Conservation (phyloP, 2,329 filamentous ascomycete genomes). For the Pyrenochaeta sp. region DNA sequence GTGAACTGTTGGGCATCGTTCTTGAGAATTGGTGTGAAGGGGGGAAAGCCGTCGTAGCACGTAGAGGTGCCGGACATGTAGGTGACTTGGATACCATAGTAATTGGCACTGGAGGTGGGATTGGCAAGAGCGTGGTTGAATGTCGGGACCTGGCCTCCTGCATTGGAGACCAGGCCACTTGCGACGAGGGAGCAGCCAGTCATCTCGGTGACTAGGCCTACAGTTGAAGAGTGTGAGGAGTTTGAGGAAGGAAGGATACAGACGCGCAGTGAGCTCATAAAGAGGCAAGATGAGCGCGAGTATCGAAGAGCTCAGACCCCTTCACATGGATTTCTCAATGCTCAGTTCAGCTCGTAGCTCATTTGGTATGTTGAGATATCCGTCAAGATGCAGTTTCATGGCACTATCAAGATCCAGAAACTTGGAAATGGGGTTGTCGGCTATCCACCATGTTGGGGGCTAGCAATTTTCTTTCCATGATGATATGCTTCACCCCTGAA, state of each 20-base stretch:
- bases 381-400: no score
- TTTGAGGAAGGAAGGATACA: not conserved
- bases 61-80: conserved; percentile 18
- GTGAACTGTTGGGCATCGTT: conserved; percentile 9
- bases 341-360: no score
- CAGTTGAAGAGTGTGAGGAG: no score
- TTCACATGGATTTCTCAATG: no score
- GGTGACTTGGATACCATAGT: conserved; percentile 17
- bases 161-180: conserved; percentile 7
- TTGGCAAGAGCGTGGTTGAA: conserved; percentile 12
- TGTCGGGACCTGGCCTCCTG: conserved; percentile 12
- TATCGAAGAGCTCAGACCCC: no score
- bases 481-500: no score
- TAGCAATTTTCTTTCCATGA: no score
- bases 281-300: not conserved
- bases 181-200: conserved; percentile 21
- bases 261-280: not conserved
- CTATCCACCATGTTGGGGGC: no score
- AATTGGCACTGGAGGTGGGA: conserved; percentile 6
- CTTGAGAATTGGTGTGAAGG: conserved; percentile 15
- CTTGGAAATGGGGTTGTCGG: no score
- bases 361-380: no score
- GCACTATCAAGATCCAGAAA: no score
- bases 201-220: conserved; percentile 3
- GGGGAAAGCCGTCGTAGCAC: conserved; percentile 12